phyloP scores from a whole-genome alignment of 2,329 filamentous ascomycete genomes.

The Hypoxylon rubiginosum region DNA sequence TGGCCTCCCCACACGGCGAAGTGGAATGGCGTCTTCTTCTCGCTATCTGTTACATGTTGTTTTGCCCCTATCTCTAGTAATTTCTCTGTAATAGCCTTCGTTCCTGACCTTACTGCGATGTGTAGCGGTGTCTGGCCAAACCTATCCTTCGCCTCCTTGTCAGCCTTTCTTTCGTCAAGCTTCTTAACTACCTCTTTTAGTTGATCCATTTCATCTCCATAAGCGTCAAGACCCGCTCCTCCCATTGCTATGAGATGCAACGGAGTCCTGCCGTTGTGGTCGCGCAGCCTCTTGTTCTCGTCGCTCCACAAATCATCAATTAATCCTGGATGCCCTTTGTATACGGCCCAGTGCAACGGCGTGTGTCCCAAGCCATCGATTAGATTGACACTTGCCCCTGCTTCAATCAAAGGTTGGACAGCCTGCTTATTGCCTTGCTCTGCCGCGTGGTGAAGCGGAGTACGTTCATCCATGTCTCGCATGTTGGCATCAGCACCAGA shows the following conservation, averaged over 20 bases:
- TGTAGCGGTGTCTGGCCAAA: conserved; percentile 16
- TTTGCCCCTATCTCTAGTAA: background rate
- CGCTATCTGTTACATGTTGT: background rate
- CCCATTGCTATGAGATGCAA: conserved; percentile 30
- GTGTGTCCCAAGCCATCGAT: conserved; percentile 11
- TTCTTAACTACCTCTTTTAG: conserved; percentile 37
- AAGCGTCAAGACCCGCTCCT: no score
- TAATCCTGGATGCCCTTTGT: conserved; percentile 6
- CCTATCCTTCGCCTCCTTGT: conserved; percentile 37
- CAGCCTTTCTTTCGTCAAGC: conserved; percentile 47
- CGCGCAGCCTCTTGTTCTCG: conserved; percentile 18
- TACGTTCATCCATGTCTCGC: conserved; percentile 29
- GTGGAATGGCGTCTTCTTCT: background rate
- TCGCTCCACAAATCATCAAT: conserved; percentile 19
- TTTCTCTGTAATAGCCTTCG: background rate
- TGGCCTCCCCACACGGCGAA: background rate
- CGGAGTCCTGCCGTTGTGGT: conserved; percentile 30
- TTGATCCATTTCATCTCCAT: no score
- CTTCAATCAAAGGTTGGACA: conserved; percentile 1
- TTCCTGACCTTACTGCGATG: background rate
- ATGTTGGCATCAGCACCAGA: conserved; percentile 1
- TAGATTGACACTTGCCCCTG: conserved; percentile 11
- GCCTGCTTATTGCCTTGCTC: conserved; percentile 20
- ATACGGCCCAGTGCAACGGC: conserved; percentile 26
- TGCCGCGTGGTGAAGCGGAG: conserved; percentile 42